Evolutionary conservation across 2,329 filamentous ascomycete species (phyloP).

Genomic region (Sporothrix globosa): DNA sequence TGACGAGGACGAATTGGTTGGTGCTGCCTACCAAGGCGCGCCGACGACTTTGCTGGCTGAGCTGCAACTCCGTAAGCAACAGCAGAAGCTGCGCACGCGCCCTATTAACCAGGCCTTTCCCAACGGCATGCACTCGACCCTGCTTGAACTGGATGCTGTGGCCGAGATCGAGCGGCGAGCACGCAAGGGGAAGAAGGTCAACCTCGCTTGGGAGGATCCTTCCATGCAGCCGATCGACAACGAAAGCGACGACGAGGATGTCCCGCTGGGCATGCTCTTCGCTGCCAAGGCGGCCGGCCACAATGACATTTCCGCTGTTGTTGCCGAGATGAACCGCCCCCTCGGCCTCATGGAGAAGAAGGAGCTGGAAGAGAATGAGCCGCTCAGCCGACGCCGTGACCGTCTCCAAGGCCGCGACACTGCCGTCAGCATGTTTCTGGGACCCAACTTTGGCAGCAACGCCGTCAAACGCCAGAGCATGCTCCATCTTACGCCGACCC

Average conservation of each 20-base stretch:
- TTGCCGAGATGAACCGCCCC: slow-evolving; percentile 64
- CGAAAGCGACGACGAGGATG: slow-evolving; percentile 79
- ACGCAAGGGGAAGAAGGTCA: slow-evolving; percentile 74
- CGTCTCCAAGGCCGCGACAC: slow-evolving; percentile 68
- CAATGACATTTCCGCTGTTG: slow-evolving; percentile 50
- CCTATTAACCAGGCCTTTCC: slow-evolving; percentile 65
- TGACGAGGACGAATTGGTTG: slow-evolving; percentile 53
- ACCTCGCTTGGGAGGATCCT: slow-evolving; percentile 86
- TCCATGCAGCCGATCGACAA: slow-evolving; percentile 51
- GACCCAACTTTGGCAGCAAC: slow-evolving; percentile 22
- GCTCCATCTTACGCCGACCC: slow-evolving; percentile 47
- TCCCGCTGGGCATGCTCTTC: slow-evolving; percentile 82
- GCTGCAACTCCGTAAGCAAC: slow-evolving; percentile 84
- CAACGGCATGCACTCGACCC: slow-evolving; percentile 84
- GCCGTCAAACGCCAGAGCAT: slow-evolving; percentile 50
- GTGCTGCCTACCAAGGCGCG: slow-evolving; percentile 64
- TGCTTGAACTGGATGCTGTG: slow-evolving; percentile 88
- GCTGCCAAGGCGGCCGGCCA: slow-evolving; percentile 61
- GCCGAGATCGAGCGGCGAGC: slow-evolving; percentile 79
- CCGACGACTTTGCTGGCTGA: slow-evolving; percentile 93
- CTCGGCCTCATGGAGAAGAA: slow-evolving; percentile 77
- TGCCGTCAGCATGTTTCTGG: slow-evolving; percentile 42
- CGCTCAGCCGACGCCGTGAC: slow-evolving; percentile 74
- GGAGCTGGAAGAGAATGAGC: slow-evolving; percentile 90
- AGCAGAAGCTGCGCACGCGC: slow-evolving; percentile 78